Conservation (phyloP, 2,329 filamentous ascomycete genomes). For the Fonsecaea erecta region DNA sequence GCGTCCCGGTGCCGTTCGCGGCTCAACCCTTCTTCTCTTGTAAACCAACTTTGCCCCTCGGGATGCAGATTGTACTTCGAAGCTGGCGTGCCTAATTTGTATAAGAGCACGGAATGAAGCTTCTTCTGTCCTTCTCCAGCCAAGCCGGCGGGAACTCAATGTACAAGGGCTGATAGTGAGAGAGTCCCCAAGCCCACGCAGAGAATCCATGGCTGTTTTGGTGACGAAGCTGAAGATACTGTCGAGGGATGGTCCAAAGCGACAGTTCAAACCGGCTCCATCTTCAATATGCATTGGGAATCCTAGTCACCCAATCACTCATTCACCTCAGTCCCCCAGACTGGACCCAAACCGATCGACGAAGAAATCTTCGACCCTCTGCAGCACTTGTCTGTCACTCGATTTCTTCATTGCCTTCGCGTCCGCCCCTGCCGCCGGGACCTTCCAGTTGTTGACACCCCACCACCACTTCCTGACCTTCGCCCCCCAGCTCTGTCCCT, state of each 20-base stretch:
- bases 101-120: background rate
- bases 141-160: background rate
- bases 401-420: constrained; percentile 18
- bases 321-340: constrained; percentile 33
- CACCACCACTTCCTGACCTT: constrained; percentile 91
- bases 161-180: background rate
- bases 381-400: constrained; percentile 42
- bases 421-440: constrained; percentile 54
- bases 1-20: background rate
- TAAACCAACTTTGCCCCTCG: background rate
- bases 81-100: background rate
- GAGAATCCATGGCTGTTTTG: background rate
- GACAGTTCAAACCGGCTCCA: background rate
- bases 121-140: background rate
- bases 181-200: background rate
- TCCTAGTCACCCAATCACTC: background rate
- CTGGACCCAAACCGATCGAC: constrained; percentile 35
- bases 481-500: constrained; percentile 74
- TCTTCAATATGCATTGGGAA: background rate
- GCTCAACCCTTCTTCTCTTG: background rate
- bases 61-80: background rate
- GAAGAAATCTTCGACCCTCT: constrained; percentile 48
- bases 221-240: background rate
- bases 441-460: constrained; percentile 85
- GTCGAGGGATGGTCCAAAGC: background rate